Percentiles rank a stretch among this genome's conserved stretches.
These are phyloP conservation scores for Elaphomyces granulatus DNA, from an alignment of 495 filamentous ascomycete species.

Conservation along the genomic window DNA sequence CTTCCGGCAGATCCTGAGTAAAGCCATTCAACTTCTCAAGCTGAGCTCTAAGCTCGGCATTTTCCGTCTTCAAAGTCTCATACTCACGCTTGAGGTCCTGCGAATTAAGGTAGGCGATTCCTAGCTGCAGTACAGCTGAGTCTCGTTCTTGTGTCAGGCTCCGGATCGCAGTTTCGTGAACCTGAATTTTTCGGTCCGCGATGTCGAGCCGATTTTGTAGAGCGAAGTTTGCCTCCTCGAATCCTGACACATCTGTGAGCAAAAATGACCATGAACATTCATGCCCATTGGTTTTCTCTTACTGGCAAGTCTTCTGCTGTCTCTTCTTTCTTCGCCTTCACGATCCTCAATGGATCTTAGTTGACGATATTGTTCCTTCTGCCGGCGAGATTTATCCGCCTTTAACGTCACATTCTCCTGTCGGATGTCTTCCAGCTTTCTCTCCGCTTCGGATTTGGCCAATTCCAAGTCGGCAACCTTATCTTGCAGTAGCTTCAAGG, in stretches of 20 bases:
- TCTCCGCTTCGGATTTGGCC: slow-evolving; percentile 43
- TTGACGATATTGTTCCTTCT: slow-evolving; percentile 30
- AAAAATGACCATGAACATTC: neutral
- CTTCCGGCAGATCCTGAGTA: slow-evolving; percentile 1
- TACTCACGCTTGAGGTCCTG: slow-evolving; percentile 50
- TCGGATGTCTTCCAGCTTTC: slow-evolving; percentile 38
- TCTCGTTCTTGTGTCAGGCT: slow-evolving; percentile 50
- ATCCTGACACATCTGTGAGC: slow-evolving; percentile 20
- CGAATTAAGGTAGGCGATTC: slow-evolving; percentile 44
- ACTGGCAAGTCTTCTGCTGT: slow-evolving; percentile 21
- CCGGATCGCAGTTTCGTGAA: slow-evolving; percentile 44
- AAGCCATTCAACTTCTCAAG: slow-evolving; percentile 14
- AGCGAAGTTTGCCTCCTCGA: slow-evolving; percentile 42
- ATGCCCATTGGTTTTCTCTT: slow-evolving; percentile 42
- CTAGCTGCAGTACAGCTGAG: slow-evolving; percentile 47
- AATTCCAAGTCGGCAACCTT: slow-evolving; percentile 48
- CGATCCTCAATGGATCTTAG: too few species aligned
- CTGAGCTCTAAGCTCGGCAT: slow-evolving; percentile 32
- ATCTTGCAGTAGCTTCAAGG: slow-evolving; percentile 50
- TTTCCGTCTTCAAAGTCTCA: slow-evolving; percentile 33
- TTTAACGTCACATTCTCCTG: slow-evolving; percentile 42
- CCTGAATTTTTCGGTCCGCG: slow-evolving; percentile 41
- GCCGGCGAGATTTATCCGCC: slow-evolving; percentile 27
- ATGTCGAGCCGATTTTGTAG: slow-evolving; percentile 45
- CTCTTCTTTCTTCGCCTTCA: slow-evolving; percentile 23